These are phyloP conservation scores for Populus tomentosa DNA, from an alignment of 441 rosid genomes.

Conservation along the genomic window DNA sequence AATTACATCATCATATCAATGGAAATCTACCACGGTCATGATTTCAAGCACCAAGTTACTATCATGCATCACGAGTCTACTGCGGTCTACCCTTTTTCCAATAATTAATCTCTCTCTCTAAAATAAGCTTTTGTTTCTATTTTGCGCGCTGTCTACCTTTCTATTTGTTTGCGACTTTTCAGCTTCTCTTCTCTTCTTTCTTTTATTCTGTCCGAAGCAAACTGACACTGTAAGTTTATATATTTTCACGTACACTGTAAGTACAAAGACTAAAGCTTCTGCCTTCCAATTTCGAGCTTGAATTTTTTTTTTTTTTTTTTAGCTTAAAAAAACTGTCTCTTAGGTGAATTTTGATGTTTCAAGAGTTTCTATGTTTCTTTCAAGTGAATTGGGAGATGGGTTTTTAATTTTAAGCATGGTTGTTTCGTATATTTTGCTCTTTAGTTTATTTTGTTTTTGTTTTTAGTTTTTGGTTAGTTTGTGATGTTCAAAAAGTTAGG, in stretches of 20 bases:
- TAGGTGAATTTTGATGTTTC: conserved; percentile 13
- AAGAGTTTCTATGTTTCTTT: conserved; percentile 1
- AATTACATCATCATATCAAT: background rate
- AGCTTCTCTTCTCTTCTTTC: conserved; percentile 28
- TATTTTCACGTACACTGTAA: conserved; percentile 20
- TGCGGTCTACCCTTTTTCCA: conserved; percentile 17
- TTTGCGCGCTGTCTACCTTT: conserved; percentile 6
- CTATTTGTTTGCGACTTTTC: conserved; percentile 28
- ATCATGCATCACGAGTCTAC: conserved; percentile 1
- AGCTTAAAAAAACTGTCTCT: background rate
- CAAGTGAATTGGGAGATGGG: conserved; percentile 20
- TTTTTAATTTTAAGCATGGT: conserved; percentile 11
- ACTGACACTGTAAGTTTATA: conserved; percentile 18
- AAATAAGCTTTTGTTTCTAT: background rate
- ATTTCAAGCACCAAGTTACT: conserved; percentile 10
- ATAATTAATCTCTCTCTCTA: conserved; percentile 12
- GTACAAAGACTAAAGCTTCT: conserved; percentile 32
- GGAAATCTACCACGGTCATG: conserved; percentile 24
- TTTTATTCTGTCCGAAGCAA: conserved; percentile 19
- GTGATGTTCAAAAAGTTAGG: conserved; percentile 22
- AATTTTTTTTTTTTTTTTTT: background rate
- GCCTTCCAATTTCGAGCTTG: conserved; percentile 1
- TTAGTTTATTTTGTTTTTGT: background rate
- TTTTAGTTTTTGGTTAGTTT: conserved; percentile 11
- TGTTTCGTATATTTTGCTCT: background rate